These are phyloP conservation scores for Alternaria sp. DNA, from an alignment of 2,329 filamentous ascomycete genomes.

Conservation along the genomic window DNA sequence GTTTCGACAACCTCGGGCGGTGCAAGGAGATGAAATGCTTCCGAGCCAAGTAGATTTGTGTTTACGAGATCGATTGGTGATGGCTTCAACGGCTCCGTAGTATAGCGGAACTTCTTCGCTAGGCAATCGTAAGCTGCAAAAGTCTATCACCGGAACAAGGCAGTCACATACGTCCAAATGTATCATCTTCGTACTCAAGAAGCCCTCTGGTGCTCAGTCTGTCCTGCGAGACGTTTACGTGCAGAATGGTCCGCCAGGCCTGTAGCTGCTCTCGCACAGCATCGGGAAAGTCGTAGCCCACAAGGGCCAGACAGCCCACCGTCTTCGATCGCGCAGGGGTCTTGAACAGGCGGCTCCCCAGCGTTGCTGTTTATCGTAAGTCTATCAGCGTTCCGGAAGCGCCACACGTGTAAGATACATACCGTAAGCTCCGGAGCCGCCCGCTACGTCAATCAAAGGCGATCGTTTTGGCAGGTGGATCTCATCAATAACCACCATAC, in stretches of 20 bases:
- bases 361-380: not conserved
- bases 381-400: not conserved
- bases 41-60: not conserved
- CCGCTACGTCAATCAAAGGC: not conserved
- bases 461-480: not conserved
- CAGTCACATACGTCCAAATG: not conserved
- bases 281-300: not conserved
- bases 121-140: not conserved
- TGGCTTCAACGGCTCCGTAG: not conserved
- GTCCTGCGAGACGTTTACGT: not conserved
- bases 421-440: not conserved
- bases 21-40: not conserved
- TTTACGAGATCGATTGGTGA: not conserved
- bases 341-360: not conserved
- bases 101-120: not conserved
- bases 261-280: not conserved
- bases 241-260: not conserved
- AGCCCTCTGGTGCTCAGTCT: not conserved
- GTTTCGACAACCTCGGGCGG: not conserved
- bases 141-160: not conserved
- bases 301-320: not conserved
- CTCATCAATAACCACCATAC: not conserved
- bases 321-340: not conserved
- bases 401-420: not conserved
- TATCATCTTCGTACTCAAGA: not conserved